Evolutionary conservation across 257 asterid genomes (phyloP), one percentile per base, ranked within the genome.

Genomic region (Ilex asprella): DNA sequence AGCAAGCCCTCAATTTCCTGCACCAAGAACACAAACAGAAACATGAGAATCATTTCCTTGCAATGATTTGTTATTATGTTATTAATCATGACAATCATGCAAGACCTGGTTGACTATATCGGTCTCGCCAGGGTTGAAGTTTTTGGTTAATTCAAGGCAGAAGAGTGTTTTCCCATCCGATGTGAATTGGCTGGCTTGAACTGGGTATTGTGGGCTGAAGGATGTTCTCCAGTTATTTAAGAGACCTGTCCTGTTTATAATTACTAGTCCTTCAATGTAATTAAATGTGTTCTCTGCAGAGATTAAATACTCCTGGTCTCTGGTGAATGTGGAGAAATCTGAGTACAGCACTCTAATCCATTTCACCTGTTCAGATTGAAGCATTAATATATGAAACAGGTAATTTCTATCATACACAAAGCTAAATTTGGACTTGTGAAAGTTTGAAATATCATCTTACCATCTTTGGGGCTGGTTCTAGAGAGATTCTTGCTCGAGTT

Each of bases 401-500:
- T 14, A 46, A 10, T 47, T 55, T 39, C n/a, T 15, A 6, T 39
- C 27, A 51, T 16, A 30, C n/a, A 31, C 15, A 56, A 43, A 56
- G 47, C 30, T 21, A 21, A 21, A 0, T 21, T 21, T 21, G 27
- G 27, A 21, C 27, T 56, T 35, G 27, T 55, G 43, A 31, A 31
- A 16, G 62, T 50, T 27, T 39, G 55, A 7, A 21, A 14, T 12
- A 31, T 6, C 2, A 63, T 2, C 43, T 64, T 78, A 92, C 98
- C 98, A 65, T 86, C 69, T 80, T 76, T 15, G 98, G 98, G 50
- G 98, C 97, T 43, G 93, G 87, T 67, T 92, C 95, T 7, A 89
- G 71, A 2, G 93, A 67, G 67, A 92, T 92, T 75, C 95, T 82
- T 61, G 98, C 98, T 67, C 75, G 73, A 57, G 95, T 88, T 70